Conservation (phyloP, 2,329 filamentous ascomycete genomes). For the Claviceps sp. region DNA sequence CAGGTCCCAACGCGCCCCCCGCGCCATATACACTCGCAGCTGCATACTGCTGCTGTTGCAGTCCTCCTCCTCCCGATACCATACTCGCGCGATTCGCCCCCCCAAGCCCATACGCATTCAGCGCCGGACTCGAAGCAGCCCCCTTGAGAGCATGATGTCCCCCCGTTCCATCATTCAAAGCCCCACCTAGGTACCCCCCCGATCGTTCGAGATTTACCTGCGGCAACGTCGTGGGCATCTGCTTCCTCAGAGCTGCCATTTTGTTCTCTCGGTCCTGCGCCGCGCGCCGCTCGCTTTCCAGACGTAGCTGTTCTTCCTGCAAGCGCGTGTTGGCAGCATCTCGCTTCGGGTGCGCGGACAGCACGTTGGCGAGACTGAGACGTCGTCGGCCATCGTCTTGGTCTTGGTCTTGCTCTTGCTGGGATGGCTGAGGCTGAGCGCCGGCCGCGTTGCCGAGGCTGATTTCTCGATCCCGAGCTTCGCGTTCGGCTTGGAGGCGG, state of each 20-base stretch:
- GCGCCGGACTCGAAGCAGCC: conserved; percentile 14
- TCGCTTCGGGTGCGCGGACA: conserved; percentile 29
- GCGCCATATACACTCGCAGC: conserved; percentile 11
- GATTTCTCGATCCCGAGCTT: conserved; percentile 47
- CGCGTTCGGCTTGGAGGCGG: conserved; percentile 55
- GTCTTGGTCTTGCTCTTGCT: conserved; percentile 12
- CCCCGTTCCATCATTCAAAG: conserved; percentile 40
- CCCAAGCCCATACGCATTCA: conserved; percentile 14
- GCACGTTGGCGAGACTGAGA: conserved; percentile 49
- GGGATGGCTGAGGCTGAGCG: conserved; percentile 10
- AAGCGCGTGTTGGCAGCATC: conserved; percentile 25
- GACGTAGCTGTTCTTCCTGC: conserved; percentile 26
- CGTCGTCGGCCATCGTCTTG: conserved; percentile 17
- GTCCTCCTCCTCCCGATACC: conserved; percentile 16
- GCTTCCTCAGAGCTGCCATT: conserved; percentile 32
- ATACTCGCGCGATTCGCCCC: conserved; percentile 16
- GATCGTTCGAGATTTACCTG: conserved; percentile 18
- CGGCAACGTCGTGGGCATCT: conserved; percentile 32
- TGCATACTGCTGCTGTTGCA: conserved; percentile 6
- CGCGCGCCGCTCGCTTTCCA: conserved; percentile 27
- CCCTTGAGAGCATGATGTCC: conserved; percentile 18
- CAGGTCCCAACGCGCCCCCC: conserved; percentile 10
- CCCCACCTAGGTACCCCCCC: conserved; percentile 36
- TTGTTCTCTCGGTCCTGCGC: conserved; percentile 32
- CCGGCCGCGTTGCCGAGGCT: conserved; percentile 19